Evolutionary conservation across 2,329 filamentous ascomycete species (phyloP), one percentile per base, ranked within the genome.

Genomic region (Neonectria punicea): DNA sequence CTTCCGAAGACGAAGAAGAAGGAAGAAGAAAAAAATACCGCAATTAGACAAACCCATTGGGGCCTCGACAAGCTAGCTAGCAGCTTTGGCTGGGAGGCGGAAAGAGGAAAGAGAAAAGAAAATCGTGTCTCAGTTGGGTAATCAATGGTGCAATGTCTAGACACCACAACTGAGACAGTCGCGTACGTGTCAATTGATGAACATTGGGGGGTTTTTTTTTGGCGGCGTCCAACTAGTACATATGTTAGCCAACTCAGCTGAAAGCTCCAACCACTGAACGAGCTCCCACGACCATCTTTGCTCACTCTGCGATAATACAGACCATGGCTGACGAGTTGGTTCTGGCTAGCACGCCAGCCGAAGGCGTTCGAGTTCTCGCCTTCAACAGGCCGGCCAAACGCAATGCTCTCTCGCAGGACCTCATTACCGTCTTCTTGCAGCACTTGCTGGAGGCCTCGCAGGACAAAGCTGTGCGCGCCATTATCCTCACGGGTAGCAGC

Each of bases 381-480:
- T 74, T 87, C 58, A 86, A 87, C 75, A 81, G 87, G 6, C 87
- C 85, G 2, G 79, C 80, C 30, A 87, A 88, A 71, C 81, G 85
- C 67, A 89, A 89, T 79, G 86, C 87, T 20, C 82, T 89, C 67
- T 87, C 85, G 1, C 78, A 81, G 61, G 74, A 75, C 47, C 82
- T 87, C 80, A 84, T 86, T 69, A 71, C 75, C 67, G 79, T 85
- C 47, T 74, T 86, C 14, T 72, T 81, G 18, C 71, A 66, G 39
- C 72, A 70, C 47, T 69, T 77, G 30, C 61, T 43, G 56, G 67
- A 46, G 36, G 74, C 66, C 28, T 71, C 70, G 43, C 69, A 32
- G 22, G 72, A 76, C 34, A 43, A 71, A 47, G 65, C 53, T 6
- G 74, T 81, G 47, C 75, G 80, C 53, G 80, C 72, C 25, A 76